Evolutionary conservation across 495 filamentous ascomycete species (phyloP), one percentile per base, ranked within the genome.

Genomic region (Oidiodendron maius): DNA sequence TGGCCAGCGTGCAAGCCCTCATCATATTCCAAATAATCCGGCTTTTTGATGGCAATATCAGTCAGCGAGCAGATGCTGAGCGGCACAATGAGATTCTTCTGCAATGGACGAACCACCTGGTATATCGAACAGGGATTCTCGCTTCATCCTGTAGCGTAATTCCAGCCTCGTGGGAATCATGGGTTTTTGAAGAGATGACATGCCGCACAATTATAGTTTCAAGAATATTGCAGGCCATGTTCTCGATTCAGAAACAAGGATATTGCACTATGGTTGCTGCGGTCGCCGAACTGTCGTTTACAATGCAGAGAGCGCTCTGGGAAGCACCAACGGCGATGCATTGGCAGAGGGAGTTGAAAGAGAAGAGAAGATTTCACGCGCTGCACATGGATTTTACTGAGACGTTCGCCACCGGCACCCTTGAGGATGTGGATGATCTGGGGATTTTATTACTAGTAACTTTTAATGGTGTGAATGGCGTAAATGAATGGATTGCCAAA

Each of bases 121-220:
- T 13, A 32, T n/a, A 9, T 12, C 2, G 15, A 39, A 39, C 12
- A n/a, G 15, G 5, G 44, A 37, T 23, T 1, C 9, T n/a, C 22
- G 40, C 40, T n/a, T n/a, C n/a, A n/a, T n/a, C n/a, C n/a, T n/a
- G n/a, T n/a, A n/a, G n/a, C n/a, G n/a, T n/a, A n/a, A n/a, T n/a
- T n/a, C n/a, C n/a, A n/a, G n/a, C n/a, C n/a, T n/a, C n/a, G n/a
- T n/a, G n/a, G n/a, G n/a, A n/a, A n/a, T n/a, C n/a, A n/a, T 54
- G 51, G 51, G 22, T 54, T 16, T 32, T 54, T 13, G 21, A 18
- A 12, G 51, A 54, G 36, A 49, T 44, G 10, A 43, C 40, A 21
- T 30, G 51, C 5, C 44, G 51, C 4, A 54, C 51, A 2, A 44
- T 34, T 11, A 40, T 48, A 13, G 30, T 47, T 24, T 48, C 51